Evolutionary conservation across 805 yeast species (phyloP).

Genomic region (Kodamaea nitidulidarum): DNA sequence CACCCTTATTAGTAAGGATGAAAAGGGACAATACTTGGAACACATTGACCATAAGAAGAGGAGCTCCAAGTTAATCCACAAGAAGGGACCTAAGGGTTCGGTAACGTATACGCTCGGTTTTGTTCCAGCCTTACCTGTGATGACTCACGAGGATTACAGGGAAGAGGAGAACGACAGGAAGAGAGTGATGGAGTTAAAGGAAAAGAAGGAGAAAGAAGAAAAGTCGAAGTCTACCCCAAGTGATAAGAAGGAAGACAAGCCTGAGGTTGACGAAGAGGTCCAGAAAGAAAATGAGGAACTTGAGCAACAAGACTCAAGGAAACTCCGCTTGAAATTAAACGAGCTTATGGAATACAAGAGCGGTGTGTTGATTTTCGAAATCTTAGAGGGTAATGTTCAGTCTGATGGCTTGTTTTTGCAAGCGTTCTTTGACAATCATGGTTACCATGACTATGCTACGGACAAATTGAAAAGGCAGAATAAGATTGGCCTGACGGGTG

Average conservation of each 20-base stretch:
- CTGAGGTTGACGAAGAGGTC: slow-evolving; percentile 16
- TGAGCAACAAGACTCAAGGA: slow-evolving; percentile 29
- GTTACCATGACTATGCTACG: slow-evolving; percentile 59
- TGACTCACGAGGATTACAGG: slow-evolving; percentile 66
- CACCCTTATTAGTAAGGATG: slow-evolving; percentile 67
- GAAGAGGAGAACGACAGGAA: slow-evolving; percentile 42
- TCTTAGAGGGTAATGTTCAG: slow-evolving; percentile 55
- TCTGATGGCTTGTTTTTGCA: slow-evolving; percentile 64
- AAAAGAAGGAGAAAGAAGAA: slow-evolving; percentile 22
- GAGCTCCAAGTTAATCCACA: slow-evolving; percentile 60
- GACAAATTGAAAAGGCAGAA: slow-evolving; percentile 46
- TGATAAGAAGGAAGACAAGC: slow-evolving; percentile 28
- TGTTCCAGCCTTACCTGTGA: slow-evolving; percentile 79
- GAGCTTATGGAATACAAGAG: slow-evolving; percentile 56
- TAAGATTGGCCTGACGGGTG: slow-evolving; percentile 52
- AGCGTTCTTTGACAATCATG: slow-evolving; percentile 70
- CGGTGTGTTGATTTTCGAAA: slow-evolving; percentile 72
- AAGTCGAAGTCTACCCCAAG: slow-evolving; percentile 13
- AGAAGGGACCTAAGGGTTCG: slow-evolving; percentile 80
- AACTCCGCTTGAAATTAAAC: slow-evolving; percentile 50
- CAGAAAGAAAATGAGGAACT: slow-evolving; percentile 31
- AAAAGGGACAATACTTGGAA: slow-evolving; percentile 56
- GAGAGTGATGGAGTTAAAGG: slow-evolving; percentile 18
- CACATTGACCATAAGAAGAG: slow-evolving; percentile 53
- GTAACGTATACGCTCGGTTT: slow-evolving; percentile 72